Evolutionary conservation across 352 stramenopile species (phyloP).

Genomic region (Pythium aquatile): DNA sequence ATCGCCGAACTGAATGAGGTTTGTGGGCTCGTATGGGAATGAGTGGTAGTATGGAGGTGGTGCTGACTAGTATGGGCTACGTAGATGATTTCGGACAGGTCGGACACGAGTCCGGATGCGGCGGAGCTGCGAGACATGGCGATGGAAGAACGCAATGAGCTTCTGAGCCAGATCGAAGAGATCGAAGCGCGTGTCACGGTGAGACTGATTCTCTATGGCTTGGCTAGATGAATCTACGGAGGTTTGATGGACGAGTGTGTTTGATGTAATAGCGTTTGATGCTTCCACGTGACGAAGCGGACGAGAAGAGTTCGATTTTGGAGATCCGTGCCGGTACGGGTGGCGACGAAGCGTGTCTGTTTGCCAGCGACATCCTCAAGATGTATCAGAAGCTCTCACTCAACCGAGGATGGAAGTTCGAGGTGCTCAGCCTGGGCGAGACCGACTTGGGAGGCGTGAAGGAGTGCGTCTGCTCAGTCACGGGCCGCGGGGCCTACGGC

Average conservation of each 20-base stretch:
- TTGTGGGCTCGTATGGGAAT: constrained; percentile 31
- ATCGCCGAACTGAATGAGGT: constrained; percentile 89
- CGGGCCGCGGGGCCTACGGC: constrained; percentile 89
- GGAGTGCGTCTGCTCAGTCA: constrained; percentile 74
- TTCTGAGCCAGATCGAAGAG: constrained; percentile 45
- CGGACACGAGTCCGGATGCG: constrained; percentile 48
- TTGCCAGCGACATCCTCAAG: constrained; percentile 91
- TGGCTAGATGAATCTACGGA: no score
- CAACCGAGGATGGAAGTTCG: constrained; percentile 88
- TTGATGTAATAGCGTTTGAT: constrained; percentile 47
- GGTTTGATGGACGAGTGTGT: no score
- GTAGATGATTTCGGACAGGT: constrained; percentile 66
- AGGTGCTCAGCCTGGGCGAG: constrained; percentile 85
- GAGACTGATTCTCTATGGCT: not conserved
- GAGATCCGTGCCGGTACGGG: constrained; percentile 96
- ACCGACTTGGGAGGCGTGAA: constrained; percentile 86
- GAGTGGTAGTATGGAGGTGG: not conserved
- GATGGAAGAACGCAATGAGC: constrained; percentile 66
- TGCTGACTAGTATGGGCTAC: not conserved
- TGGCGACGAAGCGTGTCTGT: constrained; percentile 96
- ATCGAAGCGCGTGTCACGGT: constrained; percentile 68
- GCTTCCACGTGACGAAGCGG: constrained; percentile 81
- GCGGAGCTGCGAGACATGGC: constrained; percentile 73
- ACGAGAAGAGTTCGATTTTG: constrained; percentile 97
- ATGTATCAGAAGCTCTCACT: constrained; percentile 92